Evolutionary conservation across 2,329 filamentous ascomycete genomes (phyloP), one percentile per base, ranked within the genome.

Genomic region (Colletotrichum sidae): DNA sequence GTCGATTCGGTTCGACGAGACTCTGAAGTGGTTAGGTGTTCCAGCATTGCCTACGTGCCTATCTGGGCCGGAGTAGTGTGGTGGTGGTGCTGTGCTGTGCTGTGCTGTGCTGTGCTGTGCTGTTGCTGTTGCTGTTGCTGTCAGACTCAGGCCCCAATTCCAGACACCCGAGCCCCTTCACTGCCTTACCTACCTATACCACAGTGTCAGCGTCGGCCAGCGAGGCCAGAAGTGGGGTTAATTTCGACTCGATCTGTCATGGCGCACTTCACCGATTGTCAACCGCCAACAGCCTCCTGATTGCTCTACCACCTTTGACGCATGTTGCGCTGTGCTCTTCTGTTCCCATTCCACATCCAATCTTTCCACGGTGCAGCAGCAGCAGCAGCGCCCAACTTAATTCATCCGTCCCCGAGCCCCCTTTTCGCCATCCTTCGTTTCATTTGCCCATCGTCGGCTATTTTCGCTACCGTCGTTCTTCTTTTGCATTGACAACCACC

Each of bases 151-250:
- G 25, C 25, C 25, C 25, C 25, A 25, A 5, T 25, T 25, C 25
- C 25, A 25, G 25, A 25, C 25, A 49, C 45, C 50, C 45, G 37
- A 50, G 37, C 42, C 42, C 13, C 13, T 15, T 3, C 13, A 44
- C 42, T 44, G 13, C 42, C 15, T 8, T 15, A 13, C 39, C 39
- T 46, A 13, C 11, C 39, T 39, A 13, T 8, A n/a, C 52, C 41
- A 41, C 35, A 47, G 49, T 17, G n/a, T 53, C 55, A 17, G 47
- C 49, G 13, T 67, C 63, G 57, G 65, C 55, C 68, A 59, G 68
- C 60, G 68, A 69, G 69, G 69, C 69, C 69, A 67, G 60, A 68
- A 69, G 69, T 70, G 69, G 69, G 69, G 69, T 70, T 63, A 50
- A 69, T 65, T 61, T 69, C 57, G 65, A 61, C 65, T 69, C 60